Evolutionary conservation across 345 rosid species (phyloP), one percentile per base, ranked within the genome.

Genomic region (Arabidopsis arenosa): DNA sequence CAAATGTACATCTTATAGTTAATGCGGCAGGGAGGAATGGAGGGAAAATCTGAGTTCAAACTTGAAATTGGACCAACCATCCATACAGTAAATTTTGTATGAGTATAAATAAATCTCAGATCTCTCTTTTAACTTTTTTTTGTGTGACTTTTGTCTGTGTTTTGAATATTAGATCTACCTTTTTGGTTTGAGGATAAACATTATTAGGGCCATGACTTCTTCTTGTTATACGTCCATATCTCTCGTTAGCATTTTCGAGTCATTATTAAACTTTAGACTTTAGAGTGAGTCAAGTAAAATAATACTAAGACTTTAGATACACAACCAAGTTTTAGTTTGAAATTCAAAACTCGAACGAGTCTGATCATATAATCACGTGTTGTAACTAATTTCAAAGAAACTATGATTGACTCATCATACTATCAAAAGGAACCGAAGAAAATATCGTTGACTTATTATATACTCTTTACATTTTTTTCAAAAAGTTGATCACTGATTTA

Each of bases 331-430:
- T 49, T 37, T 43, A 9, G 13, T 61, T 67, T 59, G 55, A 65
- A 45, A 75, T 75, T 75, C 79, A 75, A 75, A 75, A 68, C 55
- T 60, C 45, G 47, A 8, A 68, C 40, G 47, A 52, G 70, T 33
- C 56, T 54, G 5, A 61, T 76, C 7, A 43, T 76, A 44, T 23
- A 51, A 13, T 53, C 75, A 62, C 75, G 26, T 69, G 70, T 53
- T 62, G 79, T 62, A 43, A 33, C 75, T 23, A 75, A 48, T 48
- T 66, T 75, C 53, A 49, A 75, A 39, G 12, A 49, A 15, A 18
- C 1, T 60, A 61, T 68, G 39, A 51, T 60, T 75, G 74, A 51
- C 79, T 75, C 79, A 75, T 75, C 63, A 75, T 68, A 52, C 56
- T 61, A 57, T 30, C n/a, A 30, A n/a, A 39, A 36, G 5, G 26